Evolutionary conservation across 1,139 yeast species (phyloP), one percentile per base, ranked within the genome.

Genomic region (Blastobotrys aristatus): DNA sequence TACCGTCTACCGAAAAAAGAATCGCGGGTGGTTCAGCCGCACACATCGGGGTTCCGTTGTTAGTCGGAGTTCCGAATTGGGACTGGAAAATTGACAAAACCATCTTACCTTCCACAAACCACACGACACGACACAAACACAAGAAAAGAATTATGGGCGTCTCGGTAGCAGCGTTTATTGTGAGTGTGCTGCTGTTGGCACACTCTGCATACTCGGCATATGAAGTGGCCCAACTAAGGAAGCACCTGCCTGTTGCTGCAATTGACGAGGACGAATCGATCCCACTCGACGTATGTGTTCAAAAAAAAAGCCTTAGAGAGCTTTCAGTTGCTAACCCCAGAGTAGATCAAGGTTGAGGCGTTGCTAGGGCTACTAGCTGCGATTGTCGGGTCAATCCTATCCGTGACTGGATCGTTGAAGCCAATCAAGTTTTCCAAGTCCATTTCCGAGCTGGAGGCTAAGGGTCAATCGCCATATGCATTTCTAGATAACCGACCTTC

Each of bases 121-220:
- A 24, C 27, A 24, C 27, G 10, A 5, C 2, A 33, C 22, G 3
- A 33, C 37, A 33, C n/a, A 11, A 33, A n/a, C 18, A 7, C 18
- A 33, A 6, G 14, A 7, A 33, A 13, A 13, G 18, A 2, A 43
- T 43, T 34, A 26, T 17, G 6, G 40, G 40, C 22, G 14, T 29
- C 4, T 34, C 43, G 21, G 17, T 20, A 17, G 29, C 39, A 4
- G 29, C 22, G 11, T 44, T 44, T 27, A 13, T 40, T n/a, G 29
- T 57, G 11, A 60, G 67, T 3, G 50, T 49, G 10, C 33, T 59
- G 38, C 52, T 63, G n/a, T 53, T 66, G 30, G 35, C 58, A 17
- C 70, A 66, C 49, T 51, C 63, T 11, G 64, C 64, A 3, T 66
- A 65, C 47, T 66, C 70, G 16, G 63, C 66, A n/a, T 61, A 63